Evolutionary conservation across 164 flowering plant genomes (phyloP).

Genomic region (Aristolochia californica): DNA sequence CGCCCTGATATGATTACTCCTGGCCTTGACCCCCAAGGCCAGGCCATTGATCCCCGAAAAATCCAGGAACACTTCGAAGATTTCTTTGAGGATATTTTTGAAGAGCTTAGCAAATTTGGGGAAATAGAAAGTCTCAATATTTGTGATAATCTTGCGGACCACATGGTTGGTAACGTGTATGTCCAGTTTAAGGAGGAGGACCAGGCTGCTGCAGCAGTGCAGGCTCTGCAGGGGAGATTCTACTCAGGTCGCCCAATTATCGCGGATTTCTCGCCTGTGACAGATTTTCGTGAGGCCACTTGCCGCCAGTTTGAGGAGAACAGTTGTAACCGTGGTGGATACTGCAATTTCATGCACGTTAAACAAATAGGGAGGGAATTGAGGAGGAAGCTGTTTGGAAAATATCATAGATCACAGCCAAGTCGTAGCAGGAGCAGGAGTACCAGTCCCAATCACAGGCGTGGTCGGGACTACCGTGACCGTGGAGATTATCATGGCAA

Average conservation of each 20-base stretch:
- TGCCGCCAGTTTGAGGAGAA: conserved; percentile 75
- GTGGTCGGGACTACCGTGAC: conserved; percentile 19
- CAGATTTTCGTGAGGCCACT: conserved; percentile 69
- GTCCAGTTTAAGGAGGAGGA: conserved; percentile 84
- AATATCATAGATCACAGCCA: conserved; percentile 24
- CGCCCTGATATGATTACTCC: conserved; percentile 66
- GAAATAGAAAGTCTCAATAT: conserved; percentile 68
- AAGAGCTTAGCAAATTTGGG: conserved; percentile 69
- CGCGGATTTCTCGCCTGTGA: conserved; percentile 68
- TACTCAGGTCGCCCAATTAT: conserved; percentile 82
- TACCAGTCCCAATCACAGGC: conserved; percentile 26
- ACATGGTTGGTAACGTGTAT: conserved; percentile 81
- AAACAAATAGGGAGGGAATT: conserved; percentile 55
- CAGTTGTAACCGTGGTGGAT: conserved; percentile 67
- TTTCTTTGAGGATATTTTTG: conserved; percentile 62
- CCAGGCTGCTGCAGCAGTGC: conserved; percentile 67
- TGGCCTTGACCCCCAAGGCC: conserved; percentile 52
- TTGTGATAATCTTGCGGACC: conserved; percentile 74
- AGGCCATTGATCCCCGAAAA: conserved; percentile 47
- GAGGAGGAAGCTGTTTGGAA: conserved; percentile 50
- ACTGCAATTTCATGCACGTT: conserved; percentile 73
- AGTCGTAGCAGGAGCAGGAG: conserved; percentile 54
- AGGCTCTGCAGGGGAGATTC: conserved; percentile 50
- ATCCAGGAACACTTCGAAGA: conserved; percentile 61
- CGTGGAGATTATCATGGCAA: conserved; percentile 19